These are phyloP conservation scores for Suaeda aralocaspica DNA, from an alignment of 148 eudicot genomes.

Conservation along the genomic window DNA sequence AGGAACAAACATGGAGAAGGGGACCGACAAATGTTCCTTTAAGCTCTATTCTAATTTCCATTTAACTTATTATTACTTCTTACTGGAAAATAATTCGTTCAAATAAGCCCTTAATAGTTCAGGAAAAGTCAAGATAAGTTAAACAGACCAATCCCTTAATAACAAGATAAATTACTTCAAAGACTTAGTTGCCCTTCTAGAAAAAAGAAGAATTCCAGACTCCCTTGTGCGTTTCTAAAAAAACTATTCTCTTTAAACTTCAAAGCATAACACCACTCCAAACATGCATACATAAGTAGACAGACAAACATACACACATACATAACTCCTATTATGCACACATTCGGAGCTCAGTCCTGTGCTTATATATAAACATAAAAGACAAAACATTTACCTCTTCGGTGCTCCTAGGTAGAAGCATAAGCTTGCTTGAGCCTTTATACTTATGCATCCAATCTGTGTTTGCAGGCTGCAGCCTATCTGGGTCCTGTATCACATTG, in stretches of 20 bases:
- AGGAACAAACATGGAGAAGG: not conserved
- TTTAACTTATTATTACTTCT: no score
- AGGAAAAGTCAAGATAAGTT: no score
- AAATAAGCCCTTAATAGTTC: no score
- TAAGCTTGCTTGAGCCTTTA: slow-evolving; percentile 82
- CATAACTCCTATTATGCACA: not conserved
- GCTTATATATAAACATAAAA: not conserved
- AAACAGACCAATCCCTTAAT: no score
- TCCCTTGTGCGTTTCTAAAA: not conserved
- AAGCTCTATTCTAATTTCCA: no score
- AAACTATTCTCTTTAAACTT: not conserved
- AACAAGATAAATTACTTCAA: not conserved
- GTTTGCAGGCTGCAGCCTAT: slow-evolving; percentile 69
- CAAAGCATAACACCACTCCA: not conserved
- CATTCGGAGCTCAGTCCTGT: no score
- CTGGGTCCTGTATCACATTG: slow-evolving; percentile 81
- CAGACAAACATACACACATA: not conserved
- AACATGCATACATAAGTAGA: not conserved
- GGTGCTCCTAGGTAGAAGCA: slow-evolving; percentile 70
- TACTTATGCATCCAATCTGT: slow-evolving; percentile 94
- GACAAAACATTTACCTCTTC: slow-evolving; percentile 58
- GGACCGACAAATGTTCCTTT: not conserved
- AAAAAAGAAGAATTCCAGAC: not conserved
- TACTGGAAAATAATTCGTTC: no score
- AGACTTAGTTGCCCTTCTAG: not conserved